Conservation (phyloP, 2,329 filamentous ascomycete genomes). For the Coleophoma cylindrospora region DNA sequence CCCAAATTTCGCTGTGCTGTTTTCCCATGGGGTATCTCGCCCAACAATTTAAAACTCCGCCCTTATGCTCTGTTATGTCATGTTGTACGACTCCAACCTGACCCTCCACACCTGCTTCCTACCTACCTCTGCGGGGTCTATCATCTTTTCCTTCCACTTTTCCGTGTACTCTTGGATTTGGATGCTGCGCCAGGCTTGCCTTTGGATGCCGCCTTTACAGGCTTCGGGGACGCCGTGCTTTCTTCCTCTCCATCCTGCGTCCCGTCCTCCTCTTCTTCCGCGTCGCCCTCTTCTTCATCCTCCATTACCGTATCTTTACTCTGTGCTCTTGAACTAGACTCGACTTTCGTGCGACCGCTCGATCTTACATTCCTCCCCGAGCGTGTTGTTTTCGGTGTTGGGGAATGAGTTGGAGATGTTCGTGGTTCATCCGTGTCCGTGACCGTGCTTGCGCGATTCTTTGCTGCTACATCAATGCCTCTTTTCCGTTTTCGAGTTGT, state of each 20-base stretch:
- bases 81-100: neutral
- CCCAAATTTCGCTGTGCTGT: neutral
- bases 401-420: slow-evolving; percentile 34
- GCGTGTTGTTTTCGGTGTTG: slow-evolving; percentile 33
- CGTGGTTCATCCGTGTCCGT: slow-evolving; percentile 45
- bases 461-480: slow-evolving; percentile 22
- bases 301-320: slow-evolving; percentile 27
- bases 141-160: slow-evolving; percentile 24
- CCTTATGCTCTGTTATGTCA: neutral
- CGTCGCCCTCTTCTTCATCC: slow-evolving; percentile 23
- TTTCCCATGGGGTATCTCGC: too few relatives aligned
- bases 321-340: slow-evolving; percentile 27
- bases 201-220: slow-evolving; percentile 16
- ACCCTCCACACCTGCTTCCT: too few relatives aligned
- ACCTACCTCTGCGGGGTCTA: neutral
- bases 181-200: slow-evolving; percentile 12
- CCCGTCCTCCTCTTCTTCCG: slow-evolving; percentile 33
- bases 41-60: too few relatives aligned
- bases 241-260: slow-evolving; percentile 24
- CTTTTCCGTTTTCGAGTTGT: slow-evolving; percentile 26
- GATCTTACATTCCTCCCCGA: slow-evolving; percentile 29
- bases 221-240: slow-evolving; percentile 20
- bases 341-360: slow-evolving; percentile 34
- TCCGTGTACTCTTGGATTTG: slow-evolving; percentile 14
- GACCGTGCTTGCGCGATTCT: slow-evolving; percentile 40